Base-by-base conservation (phyloP, 2,329 filamentous ascomycete species). In the Ceratocystis albifundus region DNA sequence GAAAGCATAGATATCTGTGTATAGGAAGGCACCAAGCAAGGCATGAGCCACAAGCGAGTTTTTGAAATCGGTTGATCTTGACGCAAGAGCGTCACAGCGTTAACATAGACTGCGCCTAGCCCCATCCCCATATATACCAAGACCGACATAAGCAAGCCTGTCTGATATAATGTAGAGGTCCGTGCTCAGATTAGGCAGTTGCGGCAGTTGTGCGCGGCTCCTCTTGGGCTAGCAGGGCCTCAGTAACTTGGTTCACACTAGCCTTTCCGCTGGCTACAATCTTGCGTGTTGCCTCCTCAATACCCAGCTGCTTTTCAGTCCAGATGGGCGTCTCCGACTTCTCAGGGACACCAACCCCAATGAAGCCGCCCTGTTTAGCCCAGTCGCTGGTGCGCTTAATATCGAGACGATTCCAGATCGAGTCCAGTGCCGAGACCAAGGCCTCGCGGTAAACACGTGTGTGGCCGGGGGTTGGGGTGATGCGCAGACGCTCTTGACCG, bases 391-490 rank as follows among this genome's bases (percentile, higher is more conserved):
- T 96, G 72, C 93, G 88, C 81, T 95, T 96, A 77, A 96, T 92
- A 69, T 85, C 86, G 1, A 99, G 84, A 72, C 93, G 85, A 61
- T 81, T 84, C 92, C 93, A 99, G 68, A 99, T 93, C 71, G 84
- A 83, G 71, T 96, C 89, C 44, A 99, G 78, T 4, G 93, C 91
- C 68, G 85, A 77, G 32, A 96, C 86, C 3, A 99, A 86, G 72
- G 70, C 85, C 70, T 95, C 88, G 69, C 91, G 90, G 77, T 89
- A 90, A 71, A 89, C 84, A 77, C 88, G 88, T 66, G 84, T 85
- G 75, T 99, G 94, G 55, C 94, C 94, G 0, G 94, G 94, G 0
- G 94, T 99, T 0, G 94, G 94, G 1, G 94, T 99, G 75, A 99
- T 90, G 70, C 94, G 88, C 66, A 99, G 87, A 67, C 94, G 87